Percentiles rank a stretch among this genome's conserved stretches.
These are phyloP conservation scores for Alternaria panax DNA, from an alignment of 2,329 filamentous ascomycete genomes.

Conservation along the genomic window DNA sequence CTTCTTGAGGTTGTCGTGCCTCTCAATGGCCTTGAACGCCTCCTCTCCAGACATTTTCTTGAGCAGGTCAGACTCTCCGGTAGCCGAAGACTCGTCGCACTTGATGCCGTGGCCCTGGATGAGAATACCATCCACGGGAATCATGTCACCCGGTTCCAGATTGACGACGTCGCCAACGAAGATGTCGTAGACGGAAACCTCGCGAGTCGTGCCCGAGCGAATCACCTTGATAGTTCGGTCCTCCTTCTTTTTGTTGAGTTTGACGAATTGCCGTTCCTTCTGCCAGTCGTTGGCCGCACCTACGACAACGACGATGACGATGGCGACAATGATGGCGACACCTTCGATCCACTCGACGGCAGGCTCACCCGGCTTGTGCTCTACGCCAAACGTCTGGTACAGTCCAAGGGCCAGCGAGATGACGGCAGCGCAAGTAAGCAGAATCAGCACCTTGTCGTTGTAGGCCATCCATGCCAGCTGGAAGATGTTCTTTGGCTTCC, in stretches of 20 bases:
- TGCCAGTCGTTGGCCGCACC: slow-evolving; percentile 84
- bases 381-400: slow-evolving; percentile 71
- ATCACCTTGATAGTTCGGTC: slow-evolving; percentile 76
- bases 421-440: slow-evolving; percentile 65
- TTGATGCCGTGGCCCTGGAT: slow-evolving; percentile 71
- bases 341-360: slow-evolving; percentile 83
- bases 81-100: slow-evolving; percentile 77
- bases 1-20: slow-evolving; percentile 68
- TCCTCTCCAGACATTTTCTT: slow-evolving; percentile 72
- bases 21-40: slow-evolving; percentile 70
- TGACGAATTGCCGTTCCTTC: slow-evolving; percentile 81
- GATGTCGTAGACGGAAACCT: slow-evolving; percentile 71
- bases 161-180: slow-evolving; percentile 75
- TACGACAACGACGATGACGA: slow-evolving; percentile 76
- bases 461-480: slow-evolving; percentile 81
- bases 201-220: slow-evolving; percentile 73
- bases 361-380: slow-evolving; percentile 60
- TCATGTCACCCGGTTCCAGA: slow-evolving; percentile 72
- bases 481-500: slow-evolving; percentile 73
- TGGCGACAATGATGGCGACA: slow-evolving; percentile 79
- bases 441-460: slow-evolving; percentile 75
- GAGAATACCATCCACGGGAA: slow-evolving; percentile 75
- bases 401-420: slow-evolving; percentile 78
- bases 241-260: slow-evolving; percentile 81
- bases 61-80: slow-evolving; percentile 75